phyloP scores from a whole-genome alignment of 1,139 yeast genomes.

The Protomyces lactucae-debilis region DNA sequence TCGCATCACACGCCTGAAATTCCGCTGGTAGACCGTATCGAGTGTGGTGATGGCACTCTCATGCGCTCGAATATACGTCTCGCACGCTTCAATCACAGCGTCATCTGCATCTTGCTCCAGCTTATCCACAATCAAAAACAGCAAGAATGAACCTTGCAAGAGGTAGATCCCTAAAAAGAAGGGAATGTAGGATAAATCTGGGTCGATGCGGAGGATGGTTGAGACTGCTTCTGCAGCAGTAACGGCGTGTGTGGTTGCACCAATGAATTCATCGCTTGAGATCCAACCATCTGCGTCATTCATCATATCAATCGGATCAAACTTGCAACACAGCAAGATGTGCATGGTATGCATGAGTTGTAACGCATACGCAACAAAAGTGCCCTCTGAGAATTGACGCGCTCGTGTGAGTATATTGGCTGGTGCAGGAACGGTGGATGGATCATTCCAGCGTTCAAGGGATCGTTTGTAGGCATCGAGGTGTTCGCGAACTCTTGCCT shows the following conservation, averaged over 20 bases:
- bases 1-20: conserved; percentile 38
- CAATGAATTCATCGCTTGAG: conserved; percentile 35
- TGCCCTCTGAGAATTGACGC: conserved; percentile 18
- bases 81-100: conserved; percentile 39
- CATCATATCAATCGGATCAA: conserved; percentile 34
- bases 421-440: not conserved
- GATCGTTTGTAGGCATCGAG: conserved; percentile 28
- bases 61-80: conserved; percentile 39
- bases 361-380: conserved; percentile 33
- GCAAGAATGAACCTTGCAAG: conserved; percentile 37
- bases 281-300: conserved; percentile 35
- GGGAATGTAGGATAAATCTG: conserved; percentile 39
- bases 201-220: conserved; percentile 36
- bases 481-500: conserved; percentile 26
- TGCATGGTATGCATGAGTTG: conserved; percentile 33
- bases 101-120: conserved; percentile 38
- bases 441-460: conserved; percentile 25
- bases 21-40: conserved; percentile 39
- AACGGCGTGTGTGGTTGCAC: conserved; percentile 36
- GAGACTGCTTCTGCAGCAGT: conserved; percentile 37
- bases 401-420: not conserved
- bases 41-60: conserved; percentile 40
- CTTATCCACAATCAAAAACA: conserved; percentile 36
- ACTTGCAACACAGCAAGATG: conserved; percentile 32
- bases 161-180: conserved; percentile 39